A percentile compares a stretch with the other conserved stretches of the same genome.
Evolutionary conservation across 177 flowering plant species (phyloP).

Genomic region (Vitis hybrid): DNA sequence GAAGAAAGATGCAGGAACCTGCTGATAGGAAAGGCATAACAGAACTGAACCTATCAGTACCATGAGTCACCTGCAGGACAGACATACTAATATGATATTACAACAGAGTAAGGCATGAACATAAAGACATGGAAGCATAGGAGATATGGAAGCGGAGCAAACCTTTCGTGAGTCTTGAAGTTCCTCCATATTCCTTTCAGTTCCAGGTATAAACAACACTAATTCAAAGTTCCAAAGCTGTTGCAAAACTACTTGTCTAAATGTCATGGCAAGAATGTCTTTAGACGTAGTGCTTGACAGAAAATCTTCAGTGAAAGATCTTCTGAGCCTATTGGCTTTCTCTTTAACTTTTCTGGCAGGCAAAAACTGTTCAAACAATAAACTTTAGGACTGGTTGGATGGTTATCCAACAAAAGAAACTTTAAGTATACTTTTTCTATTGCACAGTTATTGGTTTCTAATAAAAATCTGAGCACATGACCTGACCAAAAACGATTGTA

Average conservation of each 20-base stretch:
- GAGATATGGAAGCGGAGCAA: slow-evolving; percentile 9
- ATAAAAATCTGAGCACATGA: not conserved
- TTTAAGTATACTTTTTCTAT: not conserved
- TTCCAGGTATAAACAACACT: slow-evolving; percentile 60
- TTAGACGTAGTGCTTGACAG: slow-evolving; percentile 36
- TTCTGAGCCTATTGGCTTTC: slow-evolving; percentile 64
- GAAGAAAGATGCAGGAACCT: slow-evolving; percentile 60
- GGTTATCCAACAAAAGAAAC: not conserved
- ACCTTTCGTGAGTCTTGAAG: slow-evolving; percentile 82
- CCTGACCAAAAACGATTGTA: too few relatives aligned
- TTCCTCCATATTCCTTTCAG: slow-evolving; percentile 69
- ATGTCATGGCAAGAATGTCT: slow-evolving; percentile 89
- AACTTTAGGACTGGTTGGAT: not conserved
- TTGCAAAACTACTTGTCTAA: slow-evolving; percentile 81
- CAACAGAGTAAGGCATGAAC: slow-evolving; percentile 7
- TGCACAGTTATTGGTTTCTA: not conserved
- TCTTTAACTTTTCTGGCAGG: slow-evolving; percentile 78
- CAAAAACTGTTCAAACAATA: slow-evolving; percentile 53
- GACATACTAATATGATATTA: slow-evolving; percentile 30
- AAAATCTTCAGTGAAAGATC: slow-evolving; percentile 46
- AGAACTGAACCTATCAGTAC: slow-evolving; percentile 65
- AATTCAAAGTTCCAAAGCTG: slow-evolving; percentile 76
- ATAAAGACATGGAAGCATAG: not conserved
- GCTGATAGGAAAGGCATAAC: slow-evolving; percentile 63
- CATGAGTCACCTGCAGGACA: slow-evolving; percentile 50